phyloP scores from a whole-genome alignment of 345 rosid species.

The Brassica incana region DNA sequence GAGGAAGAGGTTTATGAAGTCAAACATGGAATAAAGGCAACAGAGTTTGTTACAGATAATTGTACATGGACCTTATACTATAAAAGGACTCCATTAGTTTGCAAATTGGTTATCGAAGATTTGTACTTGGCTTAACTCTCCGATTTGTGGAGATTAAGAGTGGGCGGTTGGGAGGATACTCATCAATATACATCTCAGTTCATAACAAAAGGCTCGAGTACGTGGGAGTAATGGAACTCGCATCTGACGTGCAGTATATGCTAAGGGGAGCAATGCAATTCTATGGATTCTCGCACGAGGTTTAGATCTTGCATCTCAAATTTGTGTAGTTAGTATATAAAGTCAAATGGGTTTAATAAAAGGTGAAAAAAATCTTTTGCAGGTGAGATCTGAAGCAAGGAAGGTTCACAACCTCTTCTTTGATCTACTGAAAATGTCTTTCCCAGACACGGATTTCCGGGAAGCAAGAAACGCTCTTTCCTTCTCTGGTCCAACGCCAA shows the following conservation, averaged over 20 bases:
- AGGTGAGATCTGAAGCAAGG: slow-evolving; percentile 94
- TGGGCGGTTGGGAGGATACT: too few relatives aligned
- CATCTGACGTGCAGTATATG: slow-evolving; percentile 85
- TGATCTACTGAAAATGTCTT: slow-evolving; percentile 86
- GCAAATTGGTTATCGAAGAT: too few relatives aligned
- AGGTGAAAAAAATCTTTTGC: slow-evolving; percentile 23
- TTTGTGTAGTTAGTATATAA: background rate
- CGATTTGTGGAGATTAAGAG: too few relatives aligned
- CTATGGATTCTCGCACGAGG: slow-evolving; percentile 92
- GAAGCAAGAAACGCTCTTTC: slow-evolving; percentile 78
- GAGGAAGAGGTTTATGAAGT: too few relatives aligned
- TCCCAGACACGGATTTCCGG: slow-evolving; percentile 84
- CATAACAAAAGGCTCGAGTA: slow-evolving; percentile 85
- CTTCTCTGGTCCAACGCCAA: slow-evolving; percentile 56
- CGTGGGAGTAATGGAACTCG: slow-evolving; percentile 78
- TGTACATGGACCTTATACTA: too few relatives aligned
- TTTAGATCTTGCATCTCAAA: slow-evolving; percentile 36
- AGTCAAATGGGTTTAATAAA: background rate
- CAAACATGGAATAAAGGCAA: too few relatives aligned
- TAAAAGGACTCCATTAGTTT: too few relatives aligned
- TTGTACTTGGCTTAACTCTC: too few relatives aligned
- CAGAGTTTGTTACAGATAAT: too few relatives aligned
- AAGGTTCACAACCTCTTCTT: slow-evolving; percentile 97
- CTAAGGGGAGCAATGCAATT: slow-evolving; percentile 84
- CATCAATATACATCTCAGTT: too few relatives aligned